phyloP scores from a whole-genome alignment of 441 rosid species.

The Pelargonium australe region DNA sequence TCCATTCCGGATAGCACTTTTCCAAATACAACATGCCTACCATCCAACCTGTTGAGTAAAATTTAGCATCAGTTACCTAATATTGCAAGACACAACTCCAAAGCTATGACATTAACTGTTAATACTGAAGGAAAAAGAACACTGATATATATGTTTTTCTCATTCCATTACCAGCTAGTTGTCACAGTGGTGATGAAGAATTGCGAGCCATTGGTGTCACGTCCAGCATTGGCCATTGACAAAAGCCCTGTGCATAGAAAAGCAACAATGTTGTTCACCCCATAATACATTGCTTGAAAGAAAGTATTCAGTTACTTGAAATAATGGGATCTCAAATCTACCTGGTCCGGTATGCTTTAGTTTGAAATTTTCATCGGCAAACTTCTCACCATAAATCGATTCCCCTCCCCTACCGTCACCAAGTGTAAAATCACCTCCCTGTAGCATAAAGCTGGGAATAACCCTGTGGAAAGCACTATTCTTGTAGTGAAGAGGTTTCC shows the following conservation, averaged over 20 bases:
- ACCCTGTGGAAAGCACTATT: slow-evolving; percentile 78
- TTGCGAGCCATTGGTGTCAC: slow-evolving; percentile 61
- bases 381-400: slow-evolving; percentile 87
- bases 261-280: neutral
- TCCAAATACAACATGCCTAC: slow-evolving; percentile 57
- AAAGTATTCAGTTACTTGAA: neutral
- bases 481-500: slow-evolving; percentile 76
- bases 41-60: slow-evolving; percentile 50
- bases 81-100: neutral
- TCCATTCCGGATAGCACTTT: slow-evolving; percentile 63
- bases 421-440: slow-evolving; percentile 84
- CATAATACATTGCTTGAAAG: neutral
- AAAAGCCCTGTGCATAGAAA: slow-evolving; percentile 30
- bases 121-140: too few relatives aligned
- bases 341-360: slow-evolving; percentile 84
- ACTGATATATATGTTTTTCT: neutral
- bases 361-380: slow-evolving; percentile 78
- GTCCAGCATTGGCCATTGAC: slow-evolving; percentile 69
- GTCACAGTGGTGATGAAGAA: slow-evolving; percentile 56
- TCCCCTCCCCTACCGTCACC: slow-evolving; percentile 93
- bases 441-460: slow-evolving; percentile 88
- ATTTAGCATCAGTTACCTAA: neutral
- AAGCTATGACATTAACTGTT: neutral
- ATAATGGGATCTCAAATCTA: slow-evolving; percentile 19
- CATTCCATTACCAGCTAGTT: slow-evolving; percentile 47